Percentiles rank a stretch among this genome's conserved stretches.
phyloP scores from a whole-genome alignment of 2,329 filamentous ascomycete genomes.

The Epichloe aotearoae region DNA sequence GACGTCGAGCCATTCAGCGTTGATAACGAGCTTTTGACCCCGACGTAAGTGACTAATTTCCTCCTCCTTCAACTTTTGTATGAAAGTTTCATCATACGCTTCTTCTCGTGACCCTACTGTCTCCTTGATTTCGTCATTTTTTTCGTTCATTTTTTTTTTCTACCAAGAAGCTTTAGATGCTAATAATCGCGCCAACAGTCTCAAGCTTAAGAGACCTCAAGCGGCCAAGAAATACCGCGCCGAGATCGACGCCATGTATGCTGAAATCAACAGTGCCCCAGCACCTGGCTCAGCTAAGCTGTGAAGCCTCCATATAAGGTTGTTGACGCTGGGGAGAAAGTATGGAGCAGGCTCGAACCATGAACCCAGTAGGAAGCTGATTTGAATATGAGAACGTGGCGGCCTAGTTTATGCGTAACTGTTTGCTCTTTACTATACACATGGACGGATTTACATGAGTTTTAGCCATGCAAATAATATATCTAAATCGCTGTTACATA shows the following conservation, averaged over 20 bases:
- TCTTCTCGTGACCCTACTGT: neutral
- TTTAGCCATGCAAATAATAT: neutral
- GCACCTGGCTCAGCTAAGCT: conserved; percentile 3
- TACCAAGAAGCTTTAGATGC: neutral
- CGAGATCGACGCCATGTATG: conserved; percentile 44
- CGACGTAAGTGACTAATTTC: conserved; percentile 52
- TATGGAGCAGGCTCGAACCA: neutral
- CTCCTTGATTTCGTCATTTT: neutral
- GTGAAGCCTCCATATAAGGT: neutral
- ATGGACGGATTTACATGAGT: neutral
- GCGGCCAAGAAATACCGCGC: conserved; percentile 36
- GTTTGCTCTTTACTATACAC: neutral
- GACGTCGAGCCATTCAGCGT: conserved; percentile 83
- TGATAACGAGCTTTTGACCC: conserved; percentile 80
- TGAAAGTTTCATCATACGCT: neutral
- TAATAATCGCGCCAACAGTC: conserved; percentile 22
- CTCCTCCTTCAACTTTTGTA: neutral
- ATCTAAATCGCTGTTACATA: neutral
- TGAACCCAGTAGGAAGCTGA: too few species aligned
- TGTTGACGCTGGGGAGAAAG: neutral
- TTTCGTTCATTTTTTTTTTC: neutral
- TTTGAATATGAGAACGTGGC: neutral
- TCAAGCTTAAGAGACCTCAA: conserved; percentile 49
- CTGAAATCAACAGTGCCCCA: conserved; percentile 28
- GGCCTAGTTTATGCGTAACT: neutral